These are phyloP conservation scores for Alliaria petiolata DNA, from an alignment of 345 rosid species.

Conservation along the genomic window DNA sequence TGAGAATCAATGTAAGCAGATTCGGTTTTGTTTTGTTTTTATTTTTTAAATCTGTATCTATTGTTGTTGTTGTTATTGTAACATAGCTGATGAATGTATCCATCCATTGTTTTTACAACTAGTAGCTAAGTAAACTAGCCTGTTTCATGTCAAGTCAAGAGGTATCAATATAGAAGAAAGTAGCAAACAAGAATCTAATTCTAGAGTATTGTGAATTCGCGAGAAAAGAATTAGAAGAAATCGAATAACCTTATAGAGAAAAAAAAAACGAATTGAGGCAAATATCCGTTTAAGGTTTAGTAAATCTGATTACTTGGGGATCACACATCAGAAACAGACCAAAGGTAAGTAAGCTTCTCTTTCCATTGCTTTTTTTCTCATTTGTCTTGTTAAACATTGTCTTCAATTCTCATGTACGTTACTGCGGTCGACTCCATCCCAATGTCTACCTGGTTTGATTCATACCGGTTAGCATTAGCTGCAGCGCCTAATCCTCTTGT, in stretches of 20 bases:
- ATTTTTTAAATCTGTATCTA: not conserved
- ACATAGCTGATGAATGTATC: conserved; percentile 1
- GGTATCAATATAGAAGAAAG: too few relatives aligned
- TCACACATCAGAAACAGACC: conserved; percentile 87
- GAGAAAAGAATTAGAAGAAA: too few relatives aligned
- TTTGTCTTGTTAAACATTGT: conserved; percentile 52
- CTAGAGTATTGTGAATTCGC: too few relatives aligned
- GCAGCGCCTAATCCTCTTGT: conserved; percentile 72
- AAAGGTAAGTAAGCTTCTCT: conserved; percentile 80
- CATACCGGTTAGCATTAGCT: conserved; percentile 55
- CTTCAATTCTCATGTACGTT: conserved; percentile 78
- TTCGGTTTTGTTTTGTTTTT: not conserved
- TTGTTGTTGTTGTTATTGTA: conserved; percentile 19
- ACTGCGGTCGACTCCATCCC: conserved; percentile 97
- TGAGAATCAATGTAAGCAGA: not conserved
- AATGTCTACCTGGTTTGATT: conserved; percentile 86
- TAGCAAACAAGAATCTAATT: too few relatives aligned
- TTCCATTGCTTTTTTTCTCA: conserved; percentile 75
- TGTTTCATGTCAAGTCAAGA: not conserved
- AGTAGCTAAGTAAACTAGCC: not conserved
- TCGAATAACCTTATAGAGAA: too few relatives aligned
- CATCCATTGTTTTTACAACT: not conserved
- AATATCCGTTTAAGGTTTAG: too few relatives aligned
- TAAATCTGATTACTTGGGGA: too few relatives aligned
- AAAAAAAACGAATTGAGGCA: too few relatives aligned